These are phyloP conservation scores for Hanseniaspora sp. DNA, from an alignment of 1,139 yeast genomes.

Conservation along the genomic window DNA sequence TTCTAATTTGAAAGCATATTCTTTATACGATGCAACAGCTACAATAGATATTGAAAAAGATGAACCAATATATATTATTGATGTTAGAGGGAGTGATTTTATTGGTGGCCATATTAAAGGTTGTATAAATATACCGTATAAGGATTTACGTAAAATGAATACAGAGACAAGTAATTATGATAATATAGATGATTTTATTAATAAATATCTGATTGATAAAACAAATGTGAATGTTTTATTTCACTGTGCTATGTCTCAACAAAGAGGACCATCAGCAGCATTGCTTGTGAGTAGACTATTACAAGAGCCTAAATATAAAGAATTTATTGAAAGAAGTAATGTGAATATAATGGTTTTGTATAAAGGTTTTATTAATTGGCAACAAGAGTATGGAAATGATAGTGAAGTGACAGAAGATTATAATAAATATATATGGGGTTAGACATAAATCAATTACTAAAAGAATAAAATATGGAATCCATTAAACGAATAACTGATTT, in stretches of 20 bases:
- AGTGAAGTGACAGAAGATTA: slow-evolving; percentile 56
- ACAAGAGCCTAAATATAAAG: slow-evolving; percentile 28
- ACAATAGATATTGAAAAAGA: neutral
- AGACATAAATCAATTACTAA: neutral
- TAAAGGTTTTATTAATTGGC: slow-evolving; percentile 80
- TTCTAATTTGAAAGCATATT: neutral
- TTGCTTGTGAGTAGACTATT: slow-evolving; percentile 50
- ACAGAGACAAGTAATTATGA: slow-evolving; percentile 48
- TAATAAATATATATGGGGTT: slow-evolving; percentile 44
- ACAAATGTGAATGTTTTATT: slow-evolving; percentile 51
- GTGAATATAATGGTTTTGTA: slow-evolving; percentile 44
- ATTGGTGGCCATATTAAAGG: slow-evolving; percentile 39
- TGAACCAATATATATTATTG: slow-evolving; percentile 39
- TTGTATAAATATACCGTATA: slow-evolving; percentile 25
- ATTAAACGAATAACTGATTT: neutral
- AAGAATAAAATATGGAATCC: neutral
- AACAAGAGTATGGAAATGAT: slow-evolving; percentile 59
- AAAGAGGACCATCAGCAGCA: slow-evolving; percentile 81
- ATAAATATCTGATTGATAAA: slow-evolving; percentile 37
- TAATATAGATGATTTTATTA: slow-evolving; percentile 52
- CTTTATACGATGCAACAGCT: neutral
- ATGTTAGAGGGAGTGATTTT: slow-evolving; percentile 76
- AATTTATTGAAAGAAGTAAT: slow-evolving; percentile 15
- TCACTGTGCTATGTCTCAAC: slow-evolving; percentile 85
- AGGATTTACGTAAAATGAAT: slow-evolving; percentile 15